phyloP scores from a whole-genome alignment of 305 asterid species.

The Fraxinus sp. region DNA sequence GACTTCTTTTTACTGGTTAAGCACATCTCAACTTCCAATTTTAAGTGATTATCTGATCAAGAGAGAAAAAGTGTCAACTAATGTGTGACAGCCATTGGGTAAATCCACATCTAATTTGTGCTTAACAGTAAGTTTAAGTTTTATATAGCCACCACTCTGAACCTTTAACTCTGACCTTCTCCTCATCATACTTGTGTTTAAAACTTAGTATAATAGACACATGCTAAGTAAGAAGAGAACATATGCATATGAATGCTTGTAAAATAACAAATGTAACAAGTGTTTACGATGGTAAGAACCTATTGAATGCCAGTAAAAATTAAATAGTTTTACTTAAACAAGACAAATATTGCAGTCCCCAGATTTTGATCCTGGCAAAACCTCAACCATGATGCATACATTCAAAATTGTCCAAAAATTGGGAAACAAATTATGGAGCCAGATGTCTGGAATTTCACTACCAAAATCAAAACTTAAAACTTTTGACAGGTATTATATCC shows the following conservation, averaged over 20 bases:
- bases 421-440: background rate
- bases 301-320: too few relatives aligned
- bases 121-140: background rate
- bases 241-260: too few relatives aligned
- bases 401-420: background rate
- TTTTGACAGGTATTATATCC: background rate
- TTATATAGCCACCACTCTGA: too few relatives aligned
- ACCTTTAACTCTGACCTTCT: too few relatives aligned
- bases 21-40: constrained; percentile 60
- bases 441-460: background rate
- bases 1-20: constrained; percentile 74
- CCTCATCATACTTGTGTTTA: background rate
- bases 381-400: background rate
- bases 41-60: constrained; percentile 59
- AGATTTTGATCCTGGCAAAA: background rate
- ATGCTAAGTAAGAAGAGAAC: background rate
- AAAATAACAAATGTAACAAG: too few relatives aligned
- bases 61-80: constrained; percentile 18
- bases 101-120: background rate
- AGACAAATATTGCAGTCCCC: background rate
- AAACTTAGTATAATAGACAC: background rate
- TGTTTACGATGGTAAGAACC: too few relatives aligned
- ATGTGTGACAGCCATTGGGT: background rate
- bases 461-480: background rate
- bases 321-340: too few relatives aligned